Conservation (phyloP, 177 flowering plant genomes). For the Vitis hybrid region DNA sequence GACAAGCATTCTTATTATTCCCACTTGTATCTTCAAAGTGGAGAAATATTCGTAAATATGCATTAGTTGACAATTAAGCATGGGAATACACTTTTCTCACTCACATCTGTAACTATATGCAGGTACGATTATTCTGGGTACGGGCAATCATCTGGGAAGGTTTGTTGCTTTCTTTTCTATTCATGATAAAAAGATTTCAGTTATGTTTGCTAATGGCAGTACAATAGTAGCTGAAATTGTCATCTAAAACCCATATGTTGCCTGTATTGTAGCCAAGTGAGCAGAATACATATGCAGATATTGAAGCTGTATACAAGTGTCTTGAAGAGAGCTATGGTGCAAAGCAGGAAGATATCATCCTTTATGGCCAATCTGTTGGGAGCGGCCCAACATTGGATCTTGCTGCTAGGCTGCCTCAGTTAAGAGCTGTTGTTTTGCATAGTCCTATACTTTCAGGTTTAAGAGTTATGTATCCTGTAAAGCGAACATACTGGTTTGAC, state of each 20-base stretch:
- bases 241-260: background rate
- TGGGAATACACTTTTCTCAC: no score
- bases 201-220: background rate
- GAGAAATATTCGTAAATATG: no score
- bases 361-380: slow-evolving; percentile 24
- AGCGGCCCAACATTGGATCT: slow-evolving; percentile 26
- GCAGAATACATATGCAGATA: slow-evolving; percentile 20
- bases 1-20: no score
- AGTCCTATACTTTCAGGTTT: slow-evolving; percentile 23
- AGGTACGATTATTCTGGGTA: slow-evolving; percentile 22
- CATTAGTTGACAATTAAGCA: no score
- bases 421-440: slow-evolving; percentile 22
- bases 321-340: slow-evolving; percentile 16
- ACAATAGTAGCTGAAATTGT: no score
- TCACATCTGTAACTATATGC: background rate
- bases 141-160: slow-evolving; percentile 17
- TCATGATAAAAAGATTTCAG: no score
- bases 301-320: slow-evolving; percentile 24
- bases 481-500: slow-evolving; percentile 24
- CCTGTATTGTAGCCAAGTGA: slow-evolving; percentile 17
- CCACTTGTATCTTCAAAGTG: no score
- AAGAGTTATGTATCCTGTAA: slow-evolving; percentile 22
- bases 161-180: background rate
- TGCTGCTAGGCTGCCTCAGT: slow-evolving; percentile 11
- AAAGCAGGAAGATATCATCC: slow-evolving; percentile 17